Conservation (phyloP, 768 basidiomycete species). For the Boletus barrowsii region DNA sequence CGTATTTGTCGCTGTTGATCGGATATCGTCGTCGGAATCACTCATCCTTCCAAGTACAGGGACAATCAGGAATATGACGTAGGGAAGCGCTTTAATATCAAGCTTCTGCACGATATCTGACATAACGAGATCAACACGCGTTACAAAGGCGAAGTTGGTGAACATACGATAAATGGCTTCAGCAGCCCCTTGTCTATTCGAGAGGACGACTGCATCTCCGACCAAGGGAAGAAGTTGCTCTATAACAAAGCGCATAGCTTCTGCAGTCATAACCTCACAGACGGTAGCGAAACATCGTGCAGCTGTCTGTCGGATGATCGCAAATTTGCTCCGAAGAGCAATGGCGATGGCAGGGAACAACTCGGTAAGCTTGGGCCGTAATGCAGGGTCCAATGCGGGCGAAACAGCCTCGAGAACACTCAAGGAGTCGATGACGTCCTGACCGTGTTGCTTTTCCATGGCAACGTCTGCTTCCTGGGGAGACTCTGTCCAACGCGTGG, state of each 20-base stretch:
- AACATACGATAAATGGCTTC: slow-evolving; percentile 89
- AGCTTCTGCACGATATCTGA: slow-evolving; percentile 88
- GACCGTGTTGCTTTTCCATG: slow-evolving; percentile 73
- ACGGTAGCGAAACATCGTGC: slow-evolving; percentile 85
- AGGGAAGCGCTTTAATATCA: slow-evolving; percentile 92
- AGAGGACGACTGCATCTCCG: slow-evolving; percentile 68
- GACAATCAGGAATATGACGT: slow-evolving; percentile 94
- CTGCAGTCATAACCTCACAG: slow-evolving; percentile 79
- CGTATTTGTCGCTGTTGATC: slow-evolving; percentile 92
- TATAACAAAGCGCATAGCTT: slow-evolving; percentile 89
- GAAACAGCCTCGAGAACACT: slow-evolving; percentile 84
- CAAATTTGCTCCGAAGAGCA: slow-evolving; percentile 81
- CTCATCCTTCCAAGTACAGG: slow-evolving; percentile 98
- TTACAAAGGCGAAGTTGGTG: not conserved
- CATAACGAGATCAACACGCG: slow-evolving; percentile 10
- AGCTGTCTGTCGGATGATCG: slow-evolving; percentile 86
- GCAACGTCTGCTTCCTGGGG: slow-evolving; percentile 56
- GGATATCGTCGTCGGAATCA: slow-evolving; percentile 86
- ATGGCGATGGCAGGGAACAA: slow-evolving; percentile 75
- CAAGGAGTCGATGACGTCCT: slow-evolving; percentile 89
- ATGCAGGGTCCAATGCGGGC: slow-evolving; percentile 65
- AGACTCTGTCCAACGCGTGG: slow-evolving; percentile 39
- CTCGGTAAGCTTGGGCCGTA: slow-evolving; percentile 66
- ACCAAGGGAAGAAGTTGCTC: slow-evolving; percentile 79
- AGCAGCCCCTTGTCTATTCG: slow-evolving; percentile 84